Evolutionary conservation across 148 eudicot species (phyloP), one percentile per base, ranked within the genome.

Genomic region (Chenopodium formosanum): DNA sequence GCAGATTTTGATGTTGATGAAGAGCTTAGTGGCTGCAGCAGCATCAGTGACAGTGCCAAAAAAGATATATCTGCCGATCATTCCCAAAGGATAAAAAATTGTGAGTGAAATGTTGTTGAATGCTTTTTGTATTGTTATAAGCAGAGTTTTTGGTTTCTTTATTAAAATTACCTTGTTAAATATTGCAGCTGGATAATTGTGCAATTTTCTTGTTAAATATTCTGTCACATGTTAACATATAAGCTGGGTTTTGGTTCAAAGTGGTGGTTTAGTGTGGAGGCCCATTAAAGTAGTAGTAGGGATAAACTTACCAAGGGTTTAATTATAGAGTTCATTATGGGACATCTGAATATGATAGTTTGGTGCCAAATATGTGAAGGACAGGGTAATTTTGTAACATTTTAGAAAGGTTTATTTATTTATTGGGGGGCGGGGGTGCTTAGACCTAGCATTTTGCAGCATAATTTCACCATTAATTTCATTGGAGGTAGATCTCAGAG

Each of bases 61-160:
- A 79, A 80, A 79, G 87, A 84, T 73, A 65, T 65, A 74, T 77
- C 63, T 60, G 58, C 60, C 53, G 73, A 65, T 78, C 67, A 50
- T 56, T 82, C 78, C 74, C 73, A 74, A 78, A 84, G 80, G 70
- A 47, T 71, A 34, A 80, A 74, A 70, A 89, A 87, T 79, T 77
- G 94, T 91, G 25, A 84, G 89, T 81, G 20, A 81, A 23, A 44
- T 56, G 56, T 56, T 50, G 68, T 79, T 40, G 23, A 63, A 62
- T 73, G 63, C 44, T 63, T 73, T 46, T 72, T 37, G 2, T 71
- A 8, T 47, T 44, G 17, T 14, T 31, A 74, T 40, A 22, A 40
- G 1, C 48, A 40, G 23, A 19, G n/a, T 3, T 20, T 14, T n/a
- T 37, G 40, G 46, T 70, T 7, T 48, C 12, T 5, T 40, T 40